Evolutionary conservation across 768 basidiomycete species (phyloP).

Genomic region (Leccinellum rugosiceps): DNA sequence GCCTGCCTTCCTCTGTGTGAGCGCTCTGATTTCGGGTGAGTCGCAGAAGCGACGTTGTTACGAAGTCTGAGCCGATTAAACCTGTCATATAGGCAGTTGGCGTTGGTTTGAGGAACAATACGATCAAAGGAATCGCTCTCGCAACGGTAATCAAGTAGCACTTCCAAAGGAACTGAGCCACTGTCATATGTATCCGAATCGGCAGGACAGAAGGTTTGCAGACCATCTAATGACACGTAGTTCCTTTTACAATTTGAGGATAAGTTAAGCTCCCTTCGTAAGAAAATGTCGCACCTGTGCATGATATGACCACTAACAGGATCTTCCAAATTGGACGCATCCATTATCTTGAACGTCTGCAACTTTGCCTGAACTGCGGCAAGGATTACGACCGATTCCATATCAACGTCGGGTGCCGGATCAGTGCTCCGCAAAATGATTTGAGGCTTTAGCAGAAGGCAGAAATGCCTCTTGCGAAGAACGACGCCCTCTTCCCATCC

Average conservation of each 20-base stretch:
- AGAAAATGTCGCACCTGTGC: constrained; percentile 54
- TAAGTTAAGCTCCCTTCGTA: background rate
- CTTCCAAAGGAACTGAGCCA: constrained; percentile 82
- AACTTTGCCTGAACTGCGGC: constrained; percentile 80
- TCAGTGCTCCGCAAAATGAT: constrained; percentile 70
- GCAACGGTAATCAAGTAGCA: constrained; percentile 79
- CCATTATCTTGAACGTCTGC: constrained; percentile 78
- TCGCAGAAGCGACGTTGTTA: constrained; percentile 59
- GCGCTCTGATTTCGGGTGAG: constrained; percentile 39
- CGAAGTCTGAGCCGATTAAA: constrained; percentile 89
- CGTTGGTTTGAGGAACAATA: constrained; percentile 85
- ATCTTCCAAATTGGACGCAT: constrained; percentile 74
- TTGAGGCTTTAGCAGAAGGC: constrained; percentile 89
- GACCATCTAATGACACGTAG: constrained; percentile 70
- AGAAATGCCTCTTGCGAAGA: constrained; percentile 69
- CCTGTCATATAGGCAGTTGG: constrained; percentile 85
- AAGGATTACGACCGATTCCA: constrained; percentile 62
- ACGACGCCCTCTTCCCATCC: constrained; percentile 75
- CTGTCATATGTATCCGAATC: constrained; percentile 38
- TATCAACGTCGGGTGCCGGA: constrained; percentile 27
- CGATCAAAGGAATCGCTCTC: constrained; percentile 84
- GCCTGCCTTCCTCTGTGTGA: constrained; percentile 24
- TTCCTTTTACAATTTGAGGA: constrained; percentile 46
- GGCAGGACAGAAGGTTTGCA: constrained; percentile 85
- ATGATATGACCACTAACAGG: constrained; percentile 82